Conservation (phyloP, 306 rosid genomes). For the Vigna angularis region DNA sequence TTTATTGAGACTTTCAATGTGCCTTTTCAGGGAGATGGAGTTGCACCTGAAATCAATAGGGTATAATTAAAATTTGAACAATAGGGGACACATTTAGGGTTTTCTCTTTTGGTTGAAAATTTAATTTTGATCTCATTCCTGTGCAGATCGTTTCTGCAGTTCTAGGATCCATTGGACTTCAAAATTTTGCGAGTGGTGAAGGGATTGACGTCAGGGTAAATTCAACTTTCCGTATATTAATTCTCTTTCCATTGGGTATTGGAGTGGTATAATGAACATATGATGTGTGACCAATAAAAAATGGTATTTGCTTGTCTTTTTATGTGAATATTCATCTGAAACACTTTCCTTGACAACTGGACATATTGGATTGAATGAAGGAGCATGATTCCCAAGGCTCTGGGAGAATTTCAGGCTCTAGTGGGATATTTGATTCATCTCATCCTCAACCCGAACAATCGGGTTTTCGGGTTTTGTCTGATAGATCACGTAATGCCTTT, state of each 20-base stretch:
- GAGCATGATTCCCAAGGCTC: conserved; percentile 70
- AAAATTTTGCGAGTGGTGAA: conserved; percentile 64
- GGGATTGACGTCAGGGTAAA: conserved; percentile 83
- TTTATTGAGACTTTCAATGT: conserved; percentile 87
- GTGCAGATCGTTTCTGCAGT: conserved; percentile 84
- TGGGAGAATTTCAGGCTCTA: conserved; percentile 66
- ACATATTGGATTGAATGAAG: conserved; percentile 60
- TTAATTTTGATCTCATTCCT: conserved; percentile 36
- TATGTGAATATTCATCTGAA: conserved; percentile 33
- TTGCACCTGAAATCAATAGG: conserved; percentile 77
- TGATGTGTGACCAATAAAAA: neutral
- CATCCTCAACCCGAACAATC: conserved; percentile 70
- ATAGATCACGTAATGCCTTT: conserved; percentile 59
- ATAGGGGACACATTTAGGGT: conserved; percentile 30
- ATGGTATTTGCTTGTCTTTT: conserved; percentile 19
- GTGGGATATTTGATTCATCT: conserved; percentile 57
- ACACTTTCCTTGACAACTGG: conserved; percentile 28
- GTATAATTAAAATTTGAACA: conserved; percentile 56
- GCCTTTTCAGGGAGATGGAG: conserved; percentile 86
- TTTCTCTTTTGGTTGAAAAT: conserved; percentile 35
- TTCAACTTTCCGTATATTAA: conserved; percentile 15
- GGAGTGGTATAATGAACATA: neutral
- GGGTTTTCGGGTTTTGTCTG: conserved; percentile 59
- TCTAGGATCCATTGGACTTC: conserved; percentile 85
- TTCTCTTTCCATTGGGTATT: neutral